A percentile compares a stretch with the other conserved stretches of the same genome.
These are phyloP conservation scores for Starmerella roubikii DNA, from an alignment of 805 yeast species.

Conservation along the genomic window DNA sequence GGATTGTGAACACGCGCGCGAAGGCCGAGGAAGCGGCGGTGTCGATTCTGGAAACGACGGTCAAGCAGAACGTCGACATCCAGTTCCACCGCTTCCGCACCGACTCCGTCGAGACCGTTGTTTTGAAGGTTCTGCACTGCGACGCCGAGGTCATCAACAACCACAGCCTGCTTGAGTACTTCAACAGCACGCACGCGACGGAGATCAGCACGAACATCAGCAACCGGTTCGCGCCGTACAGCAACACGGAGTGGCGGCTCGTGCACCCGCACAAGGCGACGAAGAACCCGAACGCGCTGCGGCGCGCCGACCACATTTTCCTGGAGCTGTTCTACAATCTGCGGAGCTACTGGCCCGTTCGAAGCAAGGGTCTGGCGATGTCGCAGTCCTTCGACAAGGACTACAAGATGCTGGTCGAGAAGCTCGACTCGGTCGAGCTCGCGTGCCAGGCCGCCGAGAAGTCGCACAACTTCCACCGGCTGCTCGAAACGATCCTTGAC, in stretches of 20 bases:
- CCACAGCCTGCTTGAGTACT: conserved; percentile 68
- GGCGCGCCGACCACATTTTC: conserved; percentile 75
- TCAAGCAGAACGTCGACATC: conserved; percentile 91
- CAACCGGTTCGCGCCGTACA: conserved; percentile 66
- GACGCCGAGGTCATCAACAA: conserved; percentile 56
- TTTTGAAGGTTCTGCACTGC: conserved; percentile 61
- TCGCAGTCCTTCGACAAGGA: conserved; percentile 64
- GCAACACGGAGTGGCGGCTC: conserved; percentile 46
- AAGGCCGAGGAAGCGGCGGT: conserved; percentile 38
- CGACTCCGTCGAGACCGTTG: conserved; percentile 49
- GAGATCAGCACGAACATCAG: conserved; percentile 62
- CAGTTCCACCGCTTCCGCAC: conserved; percentile 67
- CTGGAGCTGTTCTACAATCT: conserved; percentile 72
- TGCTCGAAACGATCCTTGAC: conserved; percentile 71
- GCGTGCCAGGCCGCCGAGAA: conserved; percentile 55
- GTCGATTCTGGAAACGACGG: conserved; percentile 63
- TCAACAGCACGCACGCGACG: conserved; percentile 57
- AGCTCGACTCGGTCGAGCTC: conserved; percentile 54
- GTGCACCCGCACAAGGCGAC: conserved; percentile 34
- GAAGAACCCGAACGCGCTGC: conserved; percentile 62
- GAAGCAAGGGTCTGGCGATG: conserved; percentile 71
- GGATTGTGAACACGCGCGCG: conserved; percentile 33
- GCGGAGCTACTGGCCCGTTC: conserved; percentile 80
- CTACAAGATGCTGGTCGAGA: conserved; percentile 52
- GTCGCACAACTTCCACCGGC: conserved; percentile 54